Base-by-base conservation (phyloP, 257 asterid genomes). In the Penstemon barbatus region DNA sequence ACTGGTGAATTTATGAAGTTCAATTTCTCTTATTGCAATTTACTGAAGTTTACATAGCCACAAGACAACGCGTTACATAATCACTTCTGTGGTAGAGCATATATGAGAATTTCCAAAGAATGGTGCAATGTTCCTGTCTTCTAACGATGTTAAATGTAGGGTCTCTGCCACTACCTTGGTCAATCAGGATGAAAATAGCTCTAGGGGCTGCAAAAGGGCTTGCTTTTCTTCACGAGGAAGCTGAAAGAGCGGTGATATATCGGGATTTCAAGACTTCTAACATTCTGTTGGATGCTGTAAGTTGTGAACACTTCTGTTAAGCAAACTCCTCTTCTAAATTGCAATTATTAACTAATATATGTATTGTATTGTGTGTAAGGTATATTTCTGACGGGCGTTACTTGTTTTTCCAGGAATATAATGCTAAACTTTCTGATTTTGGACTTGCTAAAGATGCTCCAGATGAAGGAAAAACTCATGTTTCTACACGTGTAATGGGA, bases 391-490 rank as follows among this genome's bases (percentile, higher is more conserved):
- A 74, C 65, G 53, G 8, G 37, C 60, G 25, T 37, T 9, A 61
- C 48, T 41, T 41, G 43, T 37, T 56, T 58, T 74, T 71, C 64
- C 83, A 90, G 99, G 99, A 93, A 65, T 93, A 93, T 69, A 93
- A 88, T 79, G 96, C 99, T 61, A 93, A 87, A 75, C 96, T 93
- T 49, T 93, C 99, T 54, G 99, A 93, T 81, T 93, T 93, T 73
- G 99, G 99, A 59, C 99, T 93, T 58, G 99, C 99, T 33, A 93
- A 90, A 80, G 99, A 93, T 74, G 99, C 92, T 44, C 99, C 99
- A 0, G 97, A 93, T 69, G 96, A 92, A 57, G 99, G 94, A 50
- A 90, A 93, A 67, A 93, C 96, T 70, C 99, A 93, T 49, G 99
- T 93, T 54, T 93, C 99, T 40, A 93, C 99, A 5, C 96, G 99